phyloP scores from a whole-genome alignment of 805 yeast species.

The Jamesozyma lodderae region DNA sequence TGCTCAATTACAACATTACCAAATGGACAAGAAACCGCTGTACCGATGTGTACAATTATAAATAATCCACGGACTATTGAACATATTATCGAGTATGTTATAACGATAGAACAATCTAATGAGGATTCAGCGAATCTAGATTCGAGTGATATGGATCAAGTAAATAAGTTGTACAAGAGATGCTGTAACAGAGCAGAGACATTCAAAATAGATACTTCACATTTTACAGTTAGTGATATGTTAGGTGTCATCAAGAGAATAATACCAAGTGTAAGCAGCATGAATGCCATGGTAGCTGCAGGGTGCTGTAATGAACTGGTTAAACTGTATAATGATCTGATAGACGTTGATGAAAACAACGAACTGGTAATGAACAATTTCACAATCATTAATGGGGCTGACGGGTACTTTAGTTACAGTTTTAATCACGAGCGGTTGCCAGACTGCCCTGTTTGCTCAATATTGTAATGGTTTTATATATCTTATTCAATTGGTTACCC shows the following conservation, averaged over 20 bases:
- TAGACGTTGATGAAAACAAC: constrained; percentile 36
- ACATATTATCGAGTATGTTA: constrained; percentile 90
- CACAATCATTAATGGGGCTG: constrained; percentile 81
- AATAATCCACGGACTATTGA: constrained; percentile 91
- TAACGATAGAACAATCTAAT: constrained; percentile 58
- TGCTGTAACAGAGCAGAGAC: constrained; percentile 52
- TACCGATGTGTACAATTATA: constrained; percentile 90
- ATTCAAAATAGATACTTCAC: constrained; percentile 51
- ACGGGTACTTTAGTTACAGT: constrained; percentile 65
- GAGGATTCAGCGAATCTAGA: constrained; percentile 44
- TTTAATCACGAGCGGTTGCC: constrained; percentile 52
- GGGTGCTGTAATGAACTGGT: constrained; percentile 80
- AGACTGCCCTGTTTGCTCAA: constrained; percentile 62
- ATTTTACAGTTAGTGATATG: constrained; percentile 62
- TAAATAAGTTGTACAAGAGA: constrained; percentile 49
- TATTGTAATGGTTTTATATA: not conserved
- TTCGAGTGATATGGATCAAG: constrained; percentile 58
- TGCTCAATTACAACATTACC: constrained; percentile 75
- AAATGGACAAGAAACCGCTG: constrained; percentile 39
- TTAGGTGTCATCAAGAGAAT: constrained; percentile 86
- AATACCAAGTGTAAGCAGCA: constrained; percentile 89
- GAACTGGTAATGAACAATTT: constrained; percentile 46
- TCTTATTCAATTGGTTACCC: not conserved
- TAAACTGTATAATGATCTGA: constrained; percentile 63
- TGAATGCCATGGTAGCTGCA: constrained; percentile 88